A percentile compares a stretch with the other conserved stretches of the same genome.
phyloP scores from a whole-genome alignment of 805 yeast genomes.

The Candida tallmaniae region DNA sequence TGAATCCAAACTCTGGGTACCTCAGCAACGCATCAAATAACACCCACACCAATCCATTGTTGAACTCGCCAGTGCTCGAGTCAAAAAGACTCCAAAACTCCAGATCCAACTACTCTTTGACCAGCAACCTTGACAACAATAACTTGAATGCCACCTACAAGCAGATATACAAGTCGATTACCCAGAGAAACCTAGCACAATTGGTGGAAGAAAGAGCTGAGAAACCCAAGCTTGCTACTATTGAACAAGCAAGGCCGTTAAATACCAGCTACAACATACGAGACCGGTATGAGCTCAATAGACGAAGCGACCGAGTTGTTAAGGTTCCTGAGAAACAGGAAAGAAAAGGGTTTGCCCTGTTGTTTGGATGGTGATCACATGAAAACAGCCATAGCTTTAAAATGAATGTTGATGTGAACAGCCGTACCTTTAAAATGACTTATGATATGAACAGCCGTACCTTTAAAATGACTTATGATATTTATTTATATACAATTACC shows the following conservation, averaged over 20 bases:
- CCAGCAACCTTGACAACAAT: constrained; percentile 10
- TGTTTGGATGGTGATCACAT: constrained; percentile 41
- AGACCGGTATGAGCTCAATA: constrained; percentile 3
- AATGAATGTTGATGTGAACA: no score
- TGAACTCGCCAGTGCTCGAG: background rate
- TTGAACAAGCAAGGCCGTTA: constrained; percentile 10
- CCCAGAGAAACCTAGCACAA: constrained; percentile 27
- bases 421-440: no score
- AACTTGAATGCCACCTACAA: constrained; percentile 29
- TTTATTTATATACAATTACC: constrained; percentile 9
- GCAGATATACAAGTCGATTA: constrained; percentile 32
- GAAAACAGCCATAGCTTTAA: no score
- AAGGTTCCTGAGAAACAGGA: constrained; percentile 8
- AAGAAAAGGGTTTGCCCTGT: constrained; percentile 19
- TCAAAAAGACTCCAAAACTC: constrained; percentile 15
- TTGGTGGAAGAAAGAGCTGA: constrained; percentile 7
- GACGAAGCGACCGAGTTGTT: constrained; percentile 9
- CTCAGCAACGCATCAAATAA: background rate
- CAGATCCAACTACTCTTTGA: constrained; percentile 21
- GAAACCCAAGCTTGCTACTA: constrained; percentile 15
- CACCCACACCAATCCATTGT: no score
- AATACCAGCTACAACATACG: background rate
- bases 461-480: constrained; percentile 6
- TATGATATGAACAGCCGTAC: no score
- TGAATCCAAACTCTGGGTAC: constrained; percentile 43